phyloP scores from a whole-genome alignment of 371 early-diverging fungal species.

The Basidiobolus meristosporus region DNA sequence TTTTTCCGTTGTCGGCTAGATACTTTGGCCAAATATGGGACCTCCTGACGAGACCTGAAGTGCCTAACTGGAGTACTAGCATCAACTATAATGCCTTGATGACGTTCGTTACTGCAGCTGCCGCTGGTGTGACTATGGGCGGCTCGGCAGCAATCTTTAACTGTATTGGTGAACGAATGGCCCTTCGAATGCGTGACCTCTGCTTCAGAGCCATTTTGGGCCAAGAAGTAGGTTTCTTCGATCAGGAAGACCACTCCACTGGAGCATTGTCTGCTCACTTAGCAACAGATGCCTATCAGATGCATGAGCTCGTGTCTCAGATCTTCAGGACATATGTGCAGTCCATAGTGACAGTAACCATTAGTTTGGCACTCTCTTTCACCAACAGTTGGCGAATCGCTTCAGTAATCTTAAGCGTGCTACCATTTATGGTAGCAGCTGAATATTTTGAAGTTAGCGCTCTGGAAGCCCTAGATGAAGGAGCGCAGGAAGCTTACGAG shows the following conservation, averaged over 20 bases:
- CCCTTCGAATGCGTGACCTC: constrained; percentile 28
- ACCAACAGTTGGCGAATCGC: constrained; percentile 41
- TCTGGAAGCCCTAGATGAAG: too few species aligned
- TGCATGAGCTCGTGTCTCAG: constrained; percentile 20
- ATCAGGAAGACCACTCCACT: constrained; percentile 52
- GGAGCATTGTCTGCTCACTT: constrained; percentile 68
- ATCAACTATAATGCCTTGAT: too few species aligned
- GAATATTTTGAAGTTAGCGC: too few species aligned
- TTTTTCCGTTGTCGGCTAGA: too few species aligned
- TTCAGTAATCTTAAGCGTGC: constrained; percentile 26
- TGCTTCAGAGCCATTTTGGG: constrained; percentile 37
- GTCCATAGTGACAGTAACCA: constrained; percentile 1
- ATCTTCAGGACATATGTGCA: constrained; percentile 7
- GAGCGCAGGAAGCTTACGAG: constrained; percentile 40
- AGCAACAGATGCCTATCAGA: constrained; percentile 49
- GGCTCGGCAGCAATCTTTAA: constrained; percentile 18
- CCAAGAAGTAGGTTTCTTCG: constrained; percentile 80
- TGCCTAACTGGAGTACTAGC: too few species aligned
- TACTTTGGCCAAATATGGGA: too few species aligned
- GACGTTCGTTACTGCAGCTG: too few species aligned
- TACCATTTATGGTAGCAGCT: constrained; percentile 39
- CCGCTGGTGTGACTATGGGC: too few species aligned
- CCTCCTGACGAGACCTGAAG: too few species aligned
- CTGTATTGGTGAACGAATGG: constrained; percentile 29
- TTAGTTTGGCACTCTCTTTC: constrained; percentile 25